Conservation (phyloP, 169 alveolate species). For the Cryptosporidium sp. region DNA sequence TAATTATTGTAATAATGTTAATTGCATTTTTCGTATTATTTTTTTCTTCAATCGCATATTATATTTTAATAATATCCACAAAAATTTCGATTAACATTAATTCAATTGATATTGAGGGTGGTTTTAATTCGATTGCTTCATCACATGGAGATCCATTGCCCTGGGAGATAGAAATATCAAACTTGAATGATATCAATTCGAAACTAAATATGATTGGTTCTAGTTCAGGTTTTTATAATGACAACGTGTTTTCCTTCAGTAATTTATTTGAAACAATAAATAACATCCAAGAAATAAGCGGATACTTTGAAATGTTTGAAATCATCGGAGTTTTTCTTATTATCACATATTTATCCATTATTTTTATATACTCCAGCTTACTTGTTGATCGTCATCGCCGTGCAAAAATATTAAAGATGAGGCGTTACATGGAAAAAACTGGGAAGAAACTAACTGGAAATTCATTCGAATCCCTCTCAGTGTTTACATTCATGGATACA, state of each 20-base stretch:
- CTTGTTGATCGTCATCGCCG: constrained; percentile 34
- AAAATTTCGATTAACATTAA: constrained; percentile 26
- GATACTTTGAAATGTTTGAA: constrained; percentile 41
- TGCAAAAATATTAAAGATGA: constrained; percentile 28
- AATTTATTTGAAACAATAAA: constrained; percentile 17
- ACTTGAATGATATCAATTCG: not conserved
- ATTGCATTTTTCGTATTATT: constrained; percentile 28
- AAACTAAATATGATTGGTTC: constrained; percentile 64
- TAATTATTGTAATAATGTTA: constrained; percentile 14
- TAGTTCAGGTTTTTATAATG: constrained; percentile 72
- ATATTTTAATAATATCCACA: constrained; percentile 13
- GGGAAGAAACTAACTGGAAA: constrained; percentile 21
- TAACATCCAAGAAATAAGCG: constrained; percentile 19
- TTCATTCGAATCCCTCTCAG: constrained; percentile 61
- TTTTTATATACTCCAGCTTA: constrained; percentile 40
- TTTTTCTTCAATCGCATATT: constrained; percentile 32
- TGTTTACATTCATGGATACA: constrained; percentile 56
- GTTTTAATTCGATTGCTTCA: constrained; percentile 65
- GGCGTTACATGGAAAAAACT: constrained; percentile 33
- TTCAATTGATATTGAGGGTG: constrained; percentile 59
- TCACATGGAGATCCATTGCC: constrained; percentile 34
- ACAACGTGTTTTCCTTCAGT: constrained; percentile 25
- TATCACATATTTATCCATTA: constrained; percentile 11
- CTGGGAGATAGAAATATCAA: constrained; percentile 17
- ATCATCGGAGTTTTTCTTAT: constrained; percentile 42